Base-by-base conservation (phyloP, 2,329 filamentous ascomycete genomes). In the Rutstroemia sp. region DNA sequence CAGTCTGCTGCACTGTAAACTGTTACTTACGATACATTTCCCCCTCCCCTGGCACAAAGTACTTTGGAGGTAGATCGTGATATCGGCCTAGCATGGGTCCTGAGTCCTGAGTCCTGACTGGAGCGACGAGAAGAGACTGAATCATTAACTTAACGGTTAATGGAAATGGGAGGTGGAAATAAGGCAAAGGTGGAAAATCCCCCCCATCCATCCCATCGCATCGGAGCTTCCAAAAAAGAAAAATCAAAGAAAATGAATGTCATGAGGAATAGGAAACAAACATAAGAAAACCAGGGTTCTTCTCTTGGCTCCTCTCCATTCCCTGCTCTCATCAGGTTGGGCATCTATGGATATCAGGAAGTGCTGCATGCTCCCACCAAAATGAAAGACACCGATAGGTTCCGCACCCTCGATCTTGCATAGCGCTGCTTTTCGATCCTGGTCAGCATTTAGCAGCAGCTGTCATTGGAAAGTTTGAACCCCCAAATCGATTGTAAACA, bases 301-400 rank as follows among this genome's bases (percentile, higher is more conserved):
- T 38, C 19, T 45, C 53, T 56, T 56, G 53, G 53, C 39, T 42
- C 39, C 37, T 45, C 45, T 16, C 16, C 23, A 25, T 45, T n/a
- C 53, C 53, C 47, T 56, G 53, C 42, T 38, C 42, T 34, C 42
- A 46, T 58, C 42, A 57, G 49, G 63, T 63, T 64, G 62, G 63
- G 63, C 61, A 63, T 55, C 63, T 54, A 61, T 56, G 58, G 52
- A 55, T 45, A 57, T 51, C 48, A 44, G 42, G 46, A 37, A 21
- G 37, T 45, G 39, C 38, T 42, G 41, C 21, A 49, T 54, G 52
- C 59, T 51, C 58, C 57, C 49, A 50, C 39, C 46, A 38, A 49
- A 39, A 51, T 44, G 47, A 56, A 51, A 25, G 53, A 16, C 47
- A 50, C 63, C 63, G 63, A 66, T 65, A 65, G 64, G 63, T 46